Evolutionary conservation across 1,284 basidiomycete species (phyloP).

Genomic region (Microbotryum lychnidis-dioicae): DNA sequence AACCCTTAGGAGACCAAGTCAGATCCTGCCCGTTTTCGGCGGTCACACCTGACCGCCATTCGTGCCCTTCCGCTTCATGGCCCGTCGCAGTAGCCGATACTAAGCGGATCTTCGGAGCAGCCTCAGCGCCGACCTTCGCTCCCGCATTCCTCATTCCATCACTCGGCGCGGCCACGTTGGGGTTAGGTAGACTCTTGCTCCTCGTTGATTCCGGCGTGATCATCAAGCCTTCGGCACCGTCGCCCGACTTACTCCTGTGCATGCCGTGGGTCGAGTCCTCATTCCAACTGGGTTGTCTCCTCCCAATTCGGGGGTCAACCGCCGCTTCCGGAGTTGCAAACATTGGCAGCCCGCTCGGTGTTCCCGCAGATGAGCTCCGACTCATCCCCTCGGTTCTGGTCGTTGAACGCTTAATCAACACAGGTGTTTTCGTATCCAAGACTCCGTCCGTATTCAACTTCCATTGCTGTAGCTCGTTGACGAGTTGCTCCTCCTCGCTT

Average conservation of each 20-base stretch:
- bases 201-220: no score
- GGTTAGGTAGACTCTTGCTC: no score
- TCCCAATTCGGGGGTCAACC: not conserved
- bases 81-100: no score
- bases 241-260: not conserved
- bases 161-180: no score
- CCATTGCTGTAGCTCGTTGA: conserved; percentile 23
- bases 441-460: conserved; percentile 27
- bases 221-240: not conserved
- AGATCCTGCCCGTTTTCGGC: no score
- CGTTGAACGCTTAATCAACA: no score
- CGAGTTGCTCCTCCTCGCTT: conserved; percentile 21
- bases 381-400: not conserved
- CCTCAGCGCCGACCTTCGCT: no score
- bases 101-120: no score
- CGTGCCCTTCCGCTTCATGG: no score
- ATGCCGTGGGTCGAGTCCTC: not conserved
- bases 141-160: no score
- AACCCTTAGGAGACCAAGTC: no score
- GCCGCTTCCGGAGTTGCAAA: not conserved
- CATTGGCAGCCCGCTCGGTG: not conserved
- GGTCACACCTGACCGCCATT: no score
- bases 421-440: not conserved
- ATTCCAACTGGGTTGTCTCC: not conserved
- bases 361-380: not conserved